phyloP scores from a whole-genome alignment of 2,329 filamentous ascomycete genomes.

The Myriosclerotinia curreyana region DNA sequence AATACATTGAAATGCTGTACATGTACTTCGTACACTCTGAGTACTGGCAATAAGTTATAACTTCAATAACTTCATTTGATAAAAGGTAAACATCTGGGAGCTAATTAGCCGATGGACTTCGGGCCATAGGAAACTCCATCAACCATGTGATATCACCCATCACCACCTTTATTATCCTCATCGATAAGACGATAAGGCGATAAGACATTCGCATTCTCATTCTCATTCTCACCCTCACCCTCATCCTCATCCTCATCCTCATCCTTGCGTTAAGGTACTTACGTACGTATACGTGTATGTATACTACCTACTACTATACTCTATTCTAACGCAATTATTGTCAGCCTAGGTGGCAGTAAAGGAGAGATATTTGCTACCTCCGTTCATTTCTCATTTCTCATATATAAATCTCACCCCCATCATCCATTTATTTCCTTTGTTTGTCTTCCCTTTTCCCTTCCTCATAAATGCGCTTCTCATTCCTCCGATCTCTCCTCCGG shows the following conservation, averaged over 20 bases:
- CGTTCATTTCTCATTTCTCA: neutral
- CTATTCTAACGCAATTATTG: neutral
- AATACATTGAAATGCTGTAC: too few relatives aligned
- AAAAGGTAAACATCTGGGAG: too few relatives aligned
- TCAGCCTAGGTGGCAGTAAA: neutral
- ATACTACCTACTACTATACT: too few relatives aligned
- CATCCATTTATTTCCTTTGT: neutral
- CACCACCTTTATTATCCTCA: neutral
- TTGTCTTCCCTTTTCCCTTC: neutral
- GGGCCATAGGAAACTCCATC: too few relatives aligned
- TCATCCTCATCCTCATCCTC: neutral
- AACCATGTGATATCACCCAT: too few relatives aligned
- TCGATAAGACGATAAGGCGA: neutral
- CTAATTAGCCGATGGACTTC: too few relatives aligned
- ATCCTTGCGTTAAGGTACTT: neutral
- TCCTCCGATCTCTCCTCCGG: constrained; percentile 40
- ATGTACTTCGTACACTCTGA: too few relatives aligned
- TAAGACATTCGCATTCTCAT: too few relatives aligned
- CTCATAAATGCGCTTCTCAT: constrained; percentile 44
- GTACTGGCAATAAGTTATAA: too few relatives aligned
- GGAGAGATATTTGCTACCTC: neutral
- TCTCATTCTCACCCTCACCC: too few relatives aligned
- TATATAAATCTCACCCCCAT: neutral
- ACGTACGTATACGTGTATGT: neutral
- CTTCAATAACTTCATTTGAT: too few relatives aligned